These are phyloP conservation scores for Diplodia intermedia DNA, from an alignment of 2,329 filamentous ascomycete genomes.

Conservation along the genomic window DNA sequence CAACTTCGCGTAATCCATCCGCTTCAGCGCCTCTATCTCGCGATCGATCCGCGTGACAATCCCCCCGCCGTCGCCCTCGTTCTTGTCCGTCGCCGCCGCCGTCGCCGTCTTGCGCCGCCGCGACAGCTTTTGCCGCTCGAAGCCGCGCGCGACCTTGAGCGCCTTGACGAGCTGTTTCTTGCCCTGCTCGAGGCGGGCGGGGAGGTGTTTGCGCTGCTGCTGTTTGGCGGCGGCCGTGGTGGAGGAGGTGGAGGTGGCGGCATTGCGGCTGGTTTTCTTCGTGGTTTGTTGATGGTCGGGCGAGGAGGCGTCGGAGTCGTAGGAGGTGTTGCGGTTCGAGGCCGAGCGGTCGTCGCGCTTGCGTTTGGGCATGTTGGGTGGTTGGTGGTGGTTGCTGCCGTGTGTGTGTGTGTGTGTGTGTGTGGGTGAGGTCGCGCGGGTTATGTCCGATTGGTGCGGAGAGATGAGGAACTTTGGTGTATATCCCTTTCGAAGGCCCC, in stretches of 20 bases:
- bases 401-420: not conserved
- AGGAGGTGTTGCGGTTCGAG: constrained; percentile 7
- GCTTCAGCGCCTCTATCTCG: constrained; percentile 61
- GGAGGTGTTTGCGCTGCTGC: constrained; percentile 14
- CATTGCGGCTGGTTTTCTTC: constrained; percentile 43
- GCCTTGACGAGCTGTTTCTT: constrained; percentile 69
- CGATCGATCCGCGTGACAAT: constrained; percentile 65
- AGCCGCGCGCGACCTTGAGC: constrained; percentile 75
- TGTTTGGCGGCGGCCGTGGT: constrained; percentile 1
- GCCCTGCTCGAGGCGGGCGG: constrained; percentile 58
- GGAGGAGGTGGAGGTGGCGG: constrained; percentile 34
- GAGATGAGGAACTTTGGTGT: not conserved
- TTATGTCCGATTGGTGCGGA: not conserved
- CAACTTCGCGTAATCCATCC: constrained; percentile 57
- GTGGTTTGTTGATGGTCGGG: constrained; percentile 24
- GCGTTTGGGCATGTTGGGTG: constrained; percentile 44
- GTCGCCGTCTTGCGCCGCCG: constrained; percentile 65
- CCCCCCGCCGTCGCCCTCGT: constrained; percentile 55
- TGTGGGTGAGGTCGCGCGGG: not conserved
- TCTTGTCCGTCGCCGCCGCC: constrained; percentile 58
- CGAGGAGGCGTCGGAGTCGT: constrained; percentile 11
- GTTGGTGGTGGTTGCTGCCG: no score
- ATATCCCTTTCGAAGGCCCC: not conserved
- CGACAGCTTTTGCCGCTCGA: constrained; percentile 75
- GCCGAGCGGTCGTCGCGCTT: constrained; percentile 40